A percentile compares a stretch with the other conserved stretches of the same genome.
Conservation (phyloP, 768 basidiomycete species). For the Boletus reticuloceps region DNA sequence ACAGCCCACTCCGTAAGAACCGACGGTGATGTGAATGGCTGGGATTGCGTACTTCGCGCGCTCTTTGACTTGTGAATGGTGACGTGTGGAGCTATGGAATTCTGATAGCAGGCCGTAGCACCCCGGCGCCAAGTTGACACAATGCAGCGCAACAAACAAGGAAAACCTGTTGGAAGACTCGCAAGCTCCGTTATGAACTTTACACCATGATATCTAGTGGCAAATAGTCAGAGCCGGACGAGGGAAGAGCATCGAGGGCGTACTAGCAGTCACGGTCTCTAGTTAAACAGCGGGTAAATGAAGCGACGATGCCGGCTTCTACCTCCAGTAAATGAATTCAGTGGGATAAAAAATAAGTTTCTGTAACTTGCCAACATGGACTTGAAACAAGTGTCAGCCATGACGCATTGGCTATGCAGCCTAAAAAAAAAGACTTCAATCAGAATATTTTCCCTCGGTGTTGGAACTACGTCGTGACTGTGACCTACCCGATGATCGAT, state of each 20-base stretch:
- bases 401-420: not conserved
- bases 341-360: not conserved
- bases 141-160: constrained; percentile 1
- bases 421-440: not conserved
- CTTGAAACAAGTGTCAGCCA: not conserved
- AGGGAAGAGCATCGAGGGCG: not conserved
- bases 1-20: not conserved
- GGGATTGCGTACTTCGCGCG: not conserved
- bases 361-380: not conserved
- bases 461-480: not conserved
- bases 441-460: not conserved
- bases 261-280: not conserved
- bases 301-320: not conserved
- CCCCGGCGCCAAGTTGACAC: constrained; percentile 1
- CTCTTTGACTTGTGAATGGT: not conserved
- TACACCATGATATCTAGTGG: not conserved
- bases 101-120: not conserved
- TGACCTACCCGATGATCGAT: not conserved
- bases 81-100: not conserved
- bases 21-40: constrained; percentile 2
- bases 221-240: not conserved
- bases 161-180: not conserved
- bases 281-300: not conserved
- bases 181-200: not conserved
- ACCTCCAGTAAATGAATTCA: not conserved